Evolutionary conservation across 768 basidiomycete species (phyloP).

Genomic region (Naganishia vishniacii): DNA sequence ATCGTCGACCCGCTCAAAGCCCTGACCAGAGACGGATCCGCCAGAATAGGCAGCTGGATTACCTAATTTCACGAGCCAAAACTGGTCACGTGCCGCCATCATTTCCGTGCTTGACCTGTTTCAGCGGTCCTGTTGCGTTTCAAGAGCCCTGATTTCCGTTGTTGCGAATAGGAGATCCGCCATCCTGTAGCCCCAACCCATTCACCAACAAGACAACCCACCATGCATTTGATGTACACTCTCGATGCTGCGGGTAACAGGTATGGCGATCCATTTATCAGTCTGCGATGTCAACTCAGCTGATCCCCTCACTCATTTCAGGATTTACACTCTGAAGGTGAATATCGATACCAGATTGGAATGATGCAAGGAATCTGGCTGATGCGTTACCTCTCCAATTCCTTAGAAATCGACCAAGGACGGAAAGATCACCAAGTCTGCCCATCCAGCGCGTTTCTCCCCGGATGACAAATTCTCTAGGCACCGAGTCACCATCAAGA

Average conservation of each 20-base stretch:
- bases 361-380: not conserved
- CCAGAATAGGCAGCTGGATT: not conserved
- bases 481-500: slow-evolving; percentile 95
- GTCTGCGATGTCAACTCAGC: not conserved
- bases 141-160: too few species aligned
- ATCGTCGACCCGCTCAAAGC: slow-evolving; percentile 6
- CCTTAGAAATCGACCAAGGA: slow-evolving; percentile 72
- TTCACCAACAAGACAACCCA: slow-evolving; percentile 26
- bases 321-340: slow-evolving; percentile 90
- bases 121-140: not conserved
- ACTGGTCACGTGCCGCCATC: not conserved
- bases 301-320: slow-evolving; percentile 40
- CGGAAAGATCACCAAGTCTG: slow-evolving; percentile 85
- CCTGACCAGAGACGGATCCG: not conserved
- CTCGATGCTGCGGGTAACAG: slow-evolving; percentile 46
- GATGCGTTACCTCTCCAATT: not conserved
- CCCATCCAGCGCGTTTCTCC: slow-evolving; percentile 97
- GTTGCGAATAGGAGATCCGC: too few species aligned
- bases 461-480: slow-evolving; percentile 99
- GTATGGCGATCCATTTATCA: slow-evolving; percentile 28
- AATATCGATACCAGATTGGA: slow-evolving; percentile 29
- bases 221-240: slow-evolving; percentile 94
- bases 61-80: not conserved
- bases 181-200: not conserved
- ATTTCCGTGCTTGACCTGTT: not conserved